phyloP scores from a whole-genome alignment of 1,139 yeast genomes.

The Yamadazyma spencermartinsiae region DNA sequence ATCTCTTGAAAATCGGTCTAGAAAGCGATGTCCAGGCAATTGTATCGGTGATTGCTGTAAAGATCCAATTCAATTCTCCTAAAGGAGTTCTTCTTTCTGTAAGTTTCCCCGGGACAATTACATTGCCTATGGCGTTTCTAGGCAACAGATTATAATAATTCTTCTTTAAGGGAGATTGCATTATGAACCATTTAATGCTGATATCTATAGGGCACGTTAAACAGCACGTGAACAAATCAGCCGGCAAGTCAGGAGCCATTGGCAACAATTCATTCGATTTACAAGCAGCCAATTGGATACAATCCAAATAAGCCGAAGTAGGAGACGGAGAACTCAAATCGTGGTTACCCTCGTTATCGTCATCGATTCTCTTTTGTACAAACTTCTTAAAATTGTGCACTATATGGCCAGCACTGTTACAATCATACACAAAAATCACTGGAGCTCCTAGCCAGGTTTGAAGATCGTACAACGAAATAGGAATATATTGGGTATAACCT shows the following conservation, averaged over 20 bases:
- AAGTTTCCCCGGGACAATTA: constrained; percentile 82
- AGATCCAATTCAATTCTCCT: constrained; percentile 96
- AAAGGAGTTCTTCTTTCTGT: constrained; percentile 93
- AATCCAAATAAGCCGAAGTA: constrained; percentile 74
- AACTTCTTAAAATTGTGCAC: constrained; percentile 87
- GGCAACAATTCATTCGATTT: constrained; percentile 82
- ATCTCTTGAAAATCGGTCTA: constrained; percentile 80
- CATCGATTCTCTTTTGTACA: constrained; percentile 87
- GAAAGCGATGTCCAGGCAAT: constrained; percentile 96
- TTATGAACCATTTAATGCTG: constrained; percentile 86
- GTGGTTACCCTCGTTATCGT: constrained; percentile 74
- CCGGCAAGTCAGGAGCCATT: constrained; percentile 93
- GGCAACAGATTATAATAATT: constrained; percentile 60
- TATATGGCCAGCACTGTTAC: constrained; percentile 93
- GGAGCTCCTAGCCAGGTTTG: constrained; percentile 99
- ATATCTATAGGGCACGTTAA: constrained; percentile 94
- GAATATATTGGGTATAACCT: constrained; percentile 96
- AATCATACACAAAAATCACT: constrained; percentile 90
- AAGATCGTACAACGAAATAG: constrained; percentile 87
- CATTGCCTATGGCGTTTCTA: constrained; percentile 56
- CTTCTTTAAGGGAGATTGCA: constrained; percentile 73
- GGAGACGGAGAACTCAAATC: constrained; percentile 66
- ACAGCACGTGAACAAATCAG: constrained; percentile 93
- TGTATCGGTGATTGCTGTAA: constrained; percentile 96
- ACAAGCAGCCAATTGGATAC: constrained; percentile 94